Base-by-base conservation (phyloP, 2,329 filamentous ascomycete species). In the Aspergillus hortae region DNA sequence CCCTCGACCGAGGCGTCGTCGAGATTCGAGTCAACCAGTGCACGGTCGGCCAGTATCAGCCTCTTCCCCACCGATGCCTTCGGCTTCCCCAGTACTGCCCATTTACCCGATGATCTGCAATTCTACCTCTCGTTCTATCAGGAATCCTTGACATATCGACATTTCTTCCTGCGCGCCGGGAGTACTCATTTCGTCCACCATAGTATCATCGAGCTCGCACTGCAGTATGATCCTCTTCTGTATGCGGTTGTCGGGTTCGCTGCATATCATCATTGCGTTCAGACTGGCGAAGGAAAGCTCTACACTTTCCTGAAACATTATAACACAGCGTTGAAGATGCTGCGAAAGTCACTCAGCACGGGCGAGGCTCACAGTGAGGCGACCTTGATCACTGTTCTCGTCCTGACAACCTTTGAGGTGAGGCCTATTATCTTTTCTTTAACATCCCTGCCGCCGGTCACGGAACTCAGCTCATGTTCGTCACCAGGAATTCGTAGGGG, bases 361-460 rank as follows among this genome's bases (percentile, higher is more conserved):
- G 85, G 84, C 52, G 86, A 90, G 57, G 83, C 83, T 54, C 85
- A 89, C 58, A 87, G 77, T 32, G 78, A 91, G 46, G 82, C 86
- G 6, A 96, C 87, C 0, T 77, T 97, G 30, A 70, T 96, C 54
- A 95, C 92, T 0, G 92, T 97, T 17, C 75, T 99, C 40, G 92
- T 97, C 64, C 81, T 97, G 46, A 91, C 92, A 50, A 95, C 90
- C 3, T 94, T 96, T 51, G 94, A 99, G 82, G 91, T 95, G 78
- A 65, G 76, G 57, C 15, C 33, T 53, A 12, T 47, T 44, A 19
- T 35, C 40, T 23, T 46, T 19, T 42, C 19, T 46, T 23, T 23
- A 27, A 38, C 40, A 42, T 45, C 41, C 46, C 45, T 12, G 32
- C 17, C 10, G 9, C 17, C 50, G 23, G 32, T 14, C 11, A 9